These are phyloP conservation scores for Solanum bulbocastanum DNA, from an alignment of 257 asterid species.

Conservation along the genomic window DNA sequence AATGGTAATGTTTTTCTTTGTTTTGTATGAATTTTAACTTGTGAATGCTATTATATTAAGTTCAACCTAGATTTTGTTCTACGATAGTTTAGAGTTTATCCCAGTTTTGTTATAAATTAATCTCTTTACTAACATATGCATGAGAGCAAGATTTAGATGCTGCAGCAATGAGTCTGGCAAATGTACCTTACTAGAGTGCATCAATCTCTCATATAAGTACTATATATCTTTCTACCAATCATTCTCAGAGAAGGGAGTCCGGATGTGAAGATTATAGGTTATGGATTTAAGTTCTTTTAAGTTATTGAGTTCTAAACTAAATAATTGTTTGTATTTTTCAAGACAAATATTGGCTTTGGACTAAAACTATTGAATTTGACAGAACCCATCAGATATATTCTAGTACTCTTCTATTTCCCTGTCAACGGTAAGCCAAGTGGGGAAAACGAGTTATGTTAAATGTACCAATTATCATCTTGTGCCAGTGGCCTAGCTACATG, in stretches of 20 bases:
- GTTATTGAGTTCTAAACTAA: background rate
- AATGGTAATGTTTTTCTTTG: background rate
- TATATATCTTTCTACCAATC: background rate
- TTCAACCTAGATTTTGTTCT: background rate
- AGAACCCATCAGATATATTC: background rate
- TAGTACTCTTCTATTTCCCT: background rate
- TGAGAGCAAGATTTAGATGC: background rate
- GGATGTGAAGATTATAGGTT: background rate
- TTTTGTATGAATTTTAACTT: background rate
- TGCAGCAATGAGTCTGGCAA: background rate
- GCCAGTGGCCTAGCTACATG: background rate
- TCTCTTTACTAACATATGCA: background rate
- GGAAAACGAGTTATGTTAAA: background rate
- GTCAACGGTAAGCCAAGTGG: background rate
- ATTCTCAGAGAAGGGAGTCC: background rate
- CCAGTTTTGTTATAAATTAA: background rate
- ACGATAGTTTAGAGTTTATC: background rate
- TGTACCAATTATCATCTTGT: background rate
- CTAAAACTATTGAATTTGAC: background rate
- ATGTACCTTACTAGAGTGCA: background rate
- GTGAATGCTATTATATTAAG: background rate
- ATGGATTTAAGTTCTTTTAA: no score
- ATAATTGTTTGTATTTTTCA: background rate
- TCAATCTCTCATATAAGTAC: background rate
- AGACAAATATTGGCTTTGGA: background rate